Percentiles rank a stretch among this genome's conserved stretches.
These are phyloP conservation scores for Cymbopogon flexuosus DNA, from an alignment of 202 grass and related monocot genomes.

Conservation along the genomic window DNA sequence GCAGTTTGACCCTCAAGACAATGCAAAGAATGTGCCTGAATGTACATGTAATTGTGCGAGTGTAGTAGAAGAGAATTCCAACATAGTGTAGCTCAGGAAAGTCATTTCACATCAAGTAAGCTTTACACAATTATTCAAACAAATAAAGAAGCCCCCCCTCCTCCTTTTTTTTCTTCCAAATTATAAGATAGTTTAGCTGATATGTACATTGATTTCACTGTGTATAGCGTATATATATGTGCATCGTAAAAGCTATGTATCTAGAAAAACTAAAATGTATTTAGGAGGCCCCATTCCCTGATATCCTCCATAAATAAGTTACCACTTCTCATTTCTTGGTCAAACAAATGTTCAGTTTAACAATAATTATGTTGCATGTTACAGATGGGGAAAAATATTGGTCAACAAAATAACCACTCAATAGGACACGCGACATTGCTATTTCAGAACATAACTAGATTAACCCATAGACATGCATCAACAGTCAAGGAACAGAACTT, in stretches of 20 bases:
- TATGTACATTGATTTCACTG: no score
- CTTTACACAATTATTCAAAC: no score
- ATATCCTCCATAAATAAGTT: no score
- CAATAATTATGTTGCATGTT: background rate
- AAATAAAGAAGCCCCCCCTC: no score
- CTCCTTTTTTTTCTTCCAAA: no score
- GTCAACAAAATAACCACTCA: background rate
- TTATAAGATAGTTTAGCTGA: no score
- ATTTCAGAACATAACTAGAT: background rate
- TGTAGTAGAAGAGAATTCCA: background rate
- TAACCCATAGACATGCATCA: background rate
- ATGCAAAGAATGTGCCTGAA: background rate
- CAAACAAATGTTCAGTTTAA: no score
- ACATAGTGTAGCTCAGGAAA: background rate
- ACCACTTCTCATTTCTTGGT: no score
- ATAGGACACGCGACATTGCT: background rate
- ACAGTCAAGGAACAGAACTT: constrained; percentile 6
- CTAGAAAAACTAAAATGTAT: background rate
- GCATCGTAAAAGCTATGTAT: background rate
- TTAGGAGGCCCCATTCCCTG: no score
- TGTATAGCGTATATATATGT: background rate
- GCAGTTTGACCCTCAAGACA: background rate
- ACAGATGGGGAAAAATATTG: background rate
- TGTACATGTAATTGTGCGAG: background rate
- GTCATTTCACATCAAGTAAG: background rate